Evolutionary conservation across 257 asterid genomes (phyloP).

Genomic region (Anisodus tanguticus): DNA sequence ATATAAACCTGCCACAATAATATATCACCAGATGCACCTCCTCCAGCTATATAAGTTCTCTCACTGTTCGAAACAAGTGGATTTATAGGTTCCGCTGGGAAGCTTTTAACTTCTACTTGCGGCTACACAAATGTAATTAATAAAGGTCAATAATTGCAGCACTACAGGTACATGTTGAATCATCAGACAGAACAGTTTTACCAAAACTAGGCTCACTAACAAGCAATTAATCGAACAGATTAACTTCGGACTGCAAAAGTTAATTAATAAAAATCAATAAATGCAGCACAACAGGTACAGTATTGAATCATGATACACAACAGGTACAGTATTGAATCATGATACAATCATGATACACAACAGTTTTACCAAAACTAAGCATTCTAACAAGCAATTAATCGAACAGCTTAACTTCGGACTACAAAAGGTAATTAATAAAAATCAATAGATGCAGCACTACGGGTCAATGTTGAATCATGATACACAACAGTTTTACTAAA

Average conservation of each 20-base stretch:
- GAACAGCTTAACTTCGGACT: constrained; percentile 20
- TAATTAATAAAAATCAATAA: no score
- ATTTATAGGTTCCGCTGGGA: constrained; percentile 71
- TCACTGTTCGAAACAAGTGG: constrained; percentile 70
- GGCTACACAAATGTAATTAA: constrained; percentile 53
- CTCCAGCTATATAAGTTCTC: constrained; percentile 83
- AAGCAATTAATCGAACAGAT: no score
- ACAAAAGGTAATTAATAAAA: neutral
- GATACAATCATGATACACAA: neutral
- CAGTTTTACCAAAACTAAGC: neutral
- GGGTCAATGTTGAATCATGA: no score
- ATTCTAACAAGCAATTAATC: constrained; percentile 36
- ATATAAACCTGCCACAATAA: constrained; percentile 88
- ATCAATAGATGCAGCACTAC: no score
- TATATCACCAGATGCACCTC: constrained; percentile 79
- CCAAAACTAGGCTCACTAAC: no score
- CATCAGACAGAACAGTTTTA: no score
- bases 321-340: no score
- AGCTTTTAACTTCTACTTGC: constrained; percentile 83
- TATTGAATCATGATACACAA: neutral
- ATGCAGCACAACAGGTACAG: neutral
- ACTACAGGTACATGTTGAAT: neutral
- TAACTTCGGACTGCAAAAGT: neutral
- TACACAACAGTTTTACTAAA: no score
- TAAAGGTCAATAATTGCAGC: neutral